A percentile compares a stretch with the other conserved stretches of the same genome.
Evolutionary conservation across 1,284 basidiomycete species (phyloP).

Genomic region (Golubevia sp.): DNA sequence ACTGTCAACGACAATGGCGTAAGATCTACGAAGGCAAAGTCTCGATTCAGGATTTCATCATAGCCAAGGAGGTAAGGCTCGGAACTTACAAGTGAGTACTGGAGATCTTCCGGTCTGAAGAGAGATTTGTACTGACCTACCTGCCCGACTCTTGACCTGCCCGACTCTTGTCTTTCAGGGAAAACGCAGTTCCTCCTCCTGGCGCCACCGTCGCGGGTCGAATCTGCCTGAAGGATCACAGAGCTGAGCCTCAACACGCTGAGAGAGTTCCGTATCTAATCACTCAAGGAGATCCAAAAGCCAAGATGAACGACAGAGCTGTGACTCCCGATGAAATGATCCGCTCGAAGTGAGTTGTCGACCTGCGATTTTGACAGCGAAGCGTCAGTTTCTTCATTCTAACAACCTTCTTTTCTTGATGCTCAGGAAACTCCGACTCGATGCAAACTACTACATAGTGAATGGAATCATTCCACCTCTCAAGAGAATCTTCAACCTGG

Average conservation of each 20-base stretch:
- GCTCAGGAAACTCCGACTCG: conserved; percentile 71
- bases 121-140: no score
- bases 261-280: conserved; percentile 94
- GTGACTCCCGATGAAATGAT: conserved; percentile 79
- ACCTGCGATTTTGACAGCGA: no score
- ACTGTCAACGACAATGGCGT: conserved; percentile 82
- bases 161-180: conserved; percentile 63
- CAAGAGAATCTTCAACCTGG: conserved; percentile 84
- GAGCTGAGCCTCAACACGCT: conserved; percentile 85
- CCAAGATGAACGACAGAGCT: conserved; percentile 80
- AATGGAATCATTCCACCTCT: conserved; percentile 85
- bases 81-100: conserved; percentile 79
- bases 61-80: conserved; percentile 89
- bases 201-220: conserved; percentile 85
- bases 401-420: not conserved
- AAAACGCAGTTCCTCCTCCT: conserved; percentile 82
- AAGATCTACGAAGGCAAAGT: conserved; percentile 80
- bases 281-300: conserved; percentile 70
- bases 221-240: conserved; percentile 74
- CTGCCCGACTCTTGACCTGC: not conserved
- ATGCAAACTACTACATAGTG: conserved; percentile 88
- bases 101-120: no score
- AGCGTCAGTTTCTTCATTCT: not conserved
- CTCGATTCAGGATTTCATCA: conserved; percentile 86
- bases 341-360: conserved; percentile 68